These are phyloP conservation scores for Coniferiporia weirii DNA, from an alignment of 1,284 basidiomycete species.

Conservation along the genomic window DNA sequence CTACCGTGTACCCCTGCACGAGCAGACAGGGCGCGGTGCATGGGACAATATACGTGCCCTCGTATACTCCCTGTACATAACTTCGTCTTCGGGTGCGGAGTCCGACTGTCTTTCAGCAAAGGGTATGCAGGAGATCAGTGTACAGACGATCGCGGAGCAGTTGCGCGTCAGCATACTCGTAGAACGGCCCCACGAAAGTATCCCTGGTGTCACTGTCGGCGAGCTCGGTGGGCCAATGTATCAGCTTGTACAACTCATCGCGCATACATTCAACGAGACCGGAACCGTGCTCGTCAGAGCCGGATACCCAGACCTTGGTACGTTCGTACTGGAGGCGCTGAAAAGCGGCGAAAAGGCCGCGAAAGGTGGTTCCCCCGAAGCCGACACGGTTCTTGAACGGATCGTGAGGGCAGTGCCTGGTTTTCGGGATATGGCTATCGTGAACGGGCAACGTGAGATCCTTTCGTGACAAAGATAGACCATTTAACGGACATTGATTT, in stretches of 20 bases:
- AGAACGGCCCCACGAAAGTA: conserved; percentile 64
- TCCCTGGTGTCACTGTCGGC: conserved; percentile 71
- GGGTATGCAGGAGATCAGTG: conserved; percentile 53
- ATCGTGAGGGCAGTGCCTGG: conserved; percentile 70
- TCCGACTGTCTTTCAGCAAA: conserved; percentile 60
- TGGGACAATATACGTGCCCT: conserved; percentile 77
- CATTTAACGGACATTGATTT: not conserved
- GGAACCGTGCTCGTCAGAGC: conserved; percentile 57
- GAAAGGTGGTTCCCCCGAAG: conserved; percentile 32
- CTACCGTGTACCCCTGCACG: conserved; percentile 67
- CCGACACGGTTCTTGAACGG: conserved; percentile 65
- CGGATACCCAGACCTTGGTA: conserved; percentile 67
- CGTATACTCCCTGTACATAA: conserved; percentile 65
- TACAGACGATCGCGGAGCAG: conserved; percentile 62
- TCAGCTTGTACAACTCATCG: conserved; percentile 67
- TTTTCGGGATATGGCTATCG: conserved; percentile 66
- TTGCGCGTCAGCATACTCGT: conserved; percentile 64
- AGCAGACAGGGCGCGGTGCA: conserved; percentile 65
- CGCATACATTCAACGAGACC: conserved; percentile 63
- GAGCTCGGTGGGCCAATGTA: conserved; percentile 69
- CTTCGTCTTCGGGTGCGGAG: conserved; percentile 45
- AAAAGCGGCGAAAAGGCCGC: conserved; percentile 45
- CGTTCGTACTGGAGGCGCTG: conserved; percentile 64
- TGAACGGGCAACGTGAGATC: conserved; percentile 55
- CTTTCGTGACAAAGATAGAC: not conserved